Evolutionary conservation across 23 red algal species (phyloP).

Genomic region (Chondrus crispus): DNA sequence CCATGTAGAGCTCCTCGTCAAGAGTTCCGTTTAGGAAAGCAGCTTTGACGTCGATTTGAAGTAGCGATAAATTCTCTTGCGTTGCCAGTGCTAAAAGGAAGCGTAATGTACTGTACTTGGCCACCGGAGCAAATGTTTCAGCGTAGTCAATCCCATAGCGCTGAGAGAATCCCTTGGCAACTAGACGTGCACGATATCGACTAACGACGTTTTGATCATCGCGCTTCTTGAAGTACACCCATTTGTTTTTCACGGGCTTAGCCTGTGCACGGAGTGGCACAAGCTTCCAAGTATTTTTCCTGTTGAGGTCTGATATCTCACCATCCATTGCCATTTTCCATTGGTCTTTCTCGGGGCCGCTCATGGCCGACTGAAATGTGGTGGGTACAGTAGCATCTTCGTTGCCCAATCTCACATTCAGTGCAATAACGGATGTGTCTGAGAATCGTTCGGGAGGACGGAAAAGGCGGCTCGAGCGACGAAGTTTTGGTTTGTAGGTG

Average conservation of each 20-base stretch:
- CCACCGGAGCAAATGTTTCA: not conserved
- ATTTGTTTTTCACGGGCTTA: not conserved
- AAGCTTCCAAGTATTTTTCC: not conserved
- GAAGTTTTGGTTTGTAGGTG: not conserved
- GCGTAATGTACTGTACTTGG: not conserved
- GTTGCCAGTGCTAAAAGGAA: not conserved
- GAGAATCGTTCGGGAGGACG: not conserved
- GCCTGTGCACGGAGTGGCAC: not conserved
- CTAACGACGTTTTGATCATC: not conserved
- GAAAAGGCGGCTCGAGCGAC: not conserved
- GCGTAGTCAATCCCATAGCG: not conserved
- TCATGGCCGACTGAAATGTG: constrained; percentile 1
- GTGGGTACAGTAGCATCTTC: not conserved
- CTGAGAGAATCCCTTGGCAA: not conserved
- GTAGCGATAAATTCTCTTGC: not conserved
- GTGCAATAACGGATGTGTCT: not conserved
- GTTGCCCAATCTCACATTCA: not conserved
- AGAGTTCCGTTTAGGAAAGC: constrained; percentile 24
- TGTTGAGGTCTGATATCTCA: not conserved
- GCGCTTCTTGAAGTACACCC: not conserved
- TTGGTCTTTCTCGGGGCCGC: not conserved
- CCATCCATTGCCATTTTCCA: constrained; percentile 11
- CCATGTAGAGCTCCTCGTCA: constrained; percentile 19
- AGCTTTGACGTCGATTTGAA: constrained; percentile 8
- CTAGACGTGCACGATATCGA: not conserved